These are phyloP conservation scores for Heliamphora exappendiculata DNA, from an alignment of 148 eudicot genomes.

Conservation along the genomic window DNA sequence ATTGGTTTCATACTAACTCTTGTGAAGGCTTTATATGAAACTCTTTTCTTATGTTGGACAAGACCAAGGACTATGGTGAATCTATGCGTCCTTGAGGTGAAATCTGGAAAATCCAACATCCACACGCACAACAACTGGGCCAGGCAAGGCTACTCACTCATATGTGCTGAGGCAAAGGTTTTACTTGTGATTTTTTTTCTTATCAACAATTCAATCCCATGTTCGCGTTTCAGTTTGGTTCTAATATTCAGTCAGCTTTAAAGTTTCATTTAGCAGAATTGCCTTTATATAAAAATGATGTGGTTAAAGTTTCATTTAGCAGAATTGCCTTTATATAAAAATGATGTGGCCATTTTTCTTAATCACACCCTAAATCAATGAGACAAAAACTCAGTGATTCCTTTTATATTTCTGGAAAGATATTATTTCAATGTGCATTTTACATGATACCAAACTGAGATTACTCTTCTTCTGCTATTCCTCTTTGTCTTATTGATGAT, in stretches of 20 bases:
- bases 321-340: background rate
- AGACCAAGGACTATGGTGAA: background rate
- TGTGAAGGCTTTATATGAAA: background rate
- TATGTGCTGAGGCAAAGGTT: background rate
- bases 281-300: background rate
- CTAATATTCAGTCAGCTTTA: background rate
- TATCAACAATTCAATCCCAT: background rate
- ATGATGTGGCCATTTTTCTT: background rate
- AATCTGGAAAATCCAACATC: background rate
- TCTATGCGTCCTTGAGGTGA: background rate
- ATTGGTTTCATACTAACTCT: background rate
- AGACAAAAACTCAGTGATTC: background rate
- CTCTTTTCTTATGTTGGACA: background rate
- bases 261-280: background rate
- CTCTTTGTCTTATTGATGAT: background rate
- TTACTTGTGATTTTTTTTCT: background rate
- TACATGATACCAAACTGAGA: background rate
- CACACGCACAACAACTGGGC: background rate
- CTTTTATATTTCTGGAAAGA: background rate
- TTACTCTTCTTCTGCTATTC: background rate
- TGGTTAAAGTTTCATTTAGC: background rate
- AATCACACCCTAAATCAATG: background rate
- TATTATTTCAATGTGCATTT: background rate
- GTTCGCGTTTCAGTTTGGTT: background rate
- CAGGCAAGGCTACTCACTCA: background rate